phyloP scores from a whole-genome alignment of 345 rosid species.

The Linum trigynum region DNA sequence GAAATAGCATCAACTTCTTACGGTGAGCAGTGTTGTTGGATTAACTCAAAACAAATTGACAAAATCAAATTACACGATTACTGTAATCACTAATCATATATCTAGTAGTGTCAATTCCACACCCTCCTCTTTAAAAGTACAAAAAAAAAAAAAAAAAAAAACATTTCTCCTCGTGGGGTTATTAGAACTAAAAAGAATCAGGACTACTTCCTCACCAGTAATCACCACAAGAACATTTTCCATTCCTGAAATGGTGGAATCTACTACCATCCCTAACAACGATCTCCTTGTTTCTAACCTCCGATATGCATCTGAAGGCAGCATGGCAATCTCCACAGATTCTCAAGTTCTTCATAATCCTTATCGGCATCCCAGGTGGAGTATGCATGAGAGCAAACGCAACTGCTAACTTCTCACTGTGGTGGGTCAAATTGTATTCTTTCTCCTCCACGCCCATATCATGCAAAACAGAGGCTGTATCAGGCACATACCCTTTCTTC shows the following conservation, averaged over 20 bases:
- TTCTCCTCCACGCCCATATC: neutral
- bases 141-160: too few species aligned
- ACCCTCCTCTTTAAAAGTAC: too few species aligned
- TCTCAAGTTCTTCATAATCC: slow-evolving; percentile 4
- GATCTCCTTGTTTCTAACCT: neutral
- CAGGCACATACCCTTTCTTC: slow-evolving; percentile 53
- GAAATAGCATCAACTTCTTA: too few species aligned
- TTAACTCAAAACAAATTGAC: too few species aligned
- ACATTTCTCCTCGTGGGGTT: too few species aligned
- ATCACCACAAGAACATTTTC: slow-evolving; percentile 1
- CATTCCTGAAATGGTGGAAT: neutral
- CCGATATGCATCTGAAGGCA: neutral
- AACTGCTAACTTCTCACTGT: slow-evolving; percentile 1
- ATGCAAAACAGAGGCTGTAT: slow-evolving; percentile 21
- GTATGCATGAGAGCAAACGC: neutral
- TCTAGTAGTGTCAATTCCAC: too few species aligned
- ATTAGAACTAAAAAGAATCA: too few species aligned
- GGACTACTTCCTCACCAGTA: neutral
- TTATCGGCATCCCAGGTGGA: neutral
- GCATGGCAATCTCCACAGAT: slow-evolving; percentile 4
- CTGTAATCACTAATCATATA: too few species aligned
- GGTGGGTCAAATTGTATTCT: neutral
- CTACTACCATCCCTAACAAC: slow-evolving; percentile 1
- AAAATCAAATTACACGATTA: too few species aligned
- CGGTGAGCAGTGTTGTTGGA: too few species aligned